Conservation (phyloP, 2,329 filamentous ascomycete genomes). For the Colletotrichum phormii region DNA sequence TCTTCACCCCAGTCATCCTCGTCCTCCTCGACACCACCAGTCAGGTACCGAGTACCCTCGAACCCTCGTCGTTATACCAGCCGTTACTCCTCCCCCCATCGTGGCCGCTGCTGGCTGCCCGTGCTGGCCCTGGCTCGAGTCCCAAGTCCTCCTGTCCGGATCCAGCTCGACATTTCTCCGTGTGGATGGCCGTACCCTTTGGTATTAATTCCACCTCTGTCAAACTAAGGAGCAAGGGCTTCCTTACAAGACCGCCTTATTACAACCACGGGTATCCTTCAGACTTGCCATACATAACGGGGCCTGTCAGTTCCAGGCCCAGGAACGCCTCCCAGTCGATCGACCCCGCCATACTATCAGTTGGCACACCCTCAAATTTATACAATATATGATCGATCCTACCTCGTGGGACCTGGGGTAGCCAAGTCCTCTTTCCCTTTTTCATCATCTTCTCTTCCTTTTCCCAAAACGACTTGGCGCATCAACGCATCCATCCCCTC, state of each 20-base stretch:
- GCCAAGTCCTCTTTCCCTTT: constrained; percentile 38
- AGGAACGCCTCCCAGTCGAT: constrained; percentile 45
- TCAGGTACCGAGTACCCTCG: constrained; percentile 53
- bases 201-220: constrained; percentile 62
- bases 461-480: constrained; percentile 38
- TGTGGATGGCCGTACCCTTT: constrained; percentile 53
- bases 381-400: constrained; percentile 48
- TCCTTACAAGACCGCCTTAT: constrained; percentile 52
- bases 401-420: constrained; percentile 41
- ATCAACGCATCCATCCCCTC: constrained; percentile 25
- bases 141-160: constrained; percentile 47
- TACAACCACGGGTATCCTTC: constrained; percentile 40
- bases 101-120: constrained; percentile 42
- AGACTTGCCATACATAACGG: constrained; percentile 55
- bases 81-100: constrained; percentile 35
- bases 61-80: constrained; percentile 35
- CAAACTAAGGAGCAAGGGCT: constrained; percentile 55
- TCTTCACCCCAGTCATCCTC: background rate
- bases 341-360: constrained; percentile 53
- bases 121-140: constrained; percentile 52
- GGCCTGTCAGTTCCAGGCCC: constrained; percentile 52
- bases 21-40: constrained; percentile 41
- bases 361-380: constrained; percentile 51
- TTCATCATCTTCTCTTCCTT: constrained; percentile 42
- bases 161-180: constrained; percentile 61